These are phyloP conservation scores for Coprinellus aureogranulatus DNA, from an alignment of 768 basidiomycete genomes.

Conservation along the genomic window DNA sequence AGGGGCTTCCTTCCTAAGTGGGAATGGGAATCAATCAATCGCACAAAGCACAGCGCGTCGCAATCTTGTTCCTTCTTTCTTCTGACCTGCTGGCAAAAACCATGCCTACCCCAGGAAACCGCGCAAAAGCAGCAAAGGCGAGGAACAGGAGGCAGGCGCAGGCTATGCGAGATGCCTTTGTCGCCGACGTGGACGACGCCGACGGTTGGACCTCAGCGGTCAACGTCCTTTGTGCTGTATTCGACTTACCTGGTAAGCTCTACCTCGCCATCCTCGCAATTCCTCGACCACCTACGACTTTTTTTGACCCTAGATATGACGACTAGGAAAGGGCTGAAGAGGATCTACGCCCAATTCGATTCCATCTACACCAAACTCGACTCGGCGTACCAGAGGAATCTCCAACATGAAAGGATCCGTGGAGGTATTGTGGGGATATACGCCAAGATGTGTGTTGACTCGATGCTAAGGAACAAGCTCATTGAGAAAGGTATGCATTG, in stretches of 20 bases:
- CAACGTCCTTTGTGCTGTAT: slow-evolving; percentile 44
- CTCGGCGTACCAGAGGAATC: slow-evolving; percentile 42
- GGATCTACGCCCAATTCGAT: slow-evolving; percentile 57
- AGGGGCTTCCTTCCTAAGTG: too few relatives aligned
- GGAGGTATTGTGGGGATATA: slow-evolving; percentile 63
- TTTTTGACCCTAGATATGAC: slow-evolving; percentile 45
- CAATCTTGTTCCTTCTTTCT: neutral
- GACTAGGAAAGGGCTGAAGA: slow-evolving; percentile 58
- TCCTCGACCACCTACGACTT: neutral
- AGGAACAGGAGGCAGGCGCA: neutral
- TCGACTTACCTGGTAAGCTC: slow-evolving; percentile 53
- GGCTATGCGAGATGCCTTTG: slow-evolving; percentile 26
- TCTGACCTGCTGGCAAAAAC: too few relatives aligned
- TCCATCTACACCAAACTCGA: slow-evolving; percentile 50
- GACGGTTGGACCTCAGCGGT: slow-evolving; percentile 50
- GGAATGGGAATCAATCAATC: too few relatives aligned
- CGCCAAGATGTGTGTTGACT: slow-evolving; percentile 61
- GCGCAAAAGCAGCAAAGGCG: slow-evolving; percentile 3
- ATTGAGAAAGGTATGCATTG: slow-evolving; percentile 52
- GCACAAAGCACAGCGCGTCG: too few relatives aligned
- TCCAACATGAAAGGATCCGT: slow-evolving; percentile 43
- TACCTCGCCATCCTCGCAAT: slow-evolving; percentile 9
- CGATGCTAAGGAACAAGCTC: slow-evolving; percentile 57
- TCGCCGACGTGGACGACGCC: slow-evolving; percentile 45
- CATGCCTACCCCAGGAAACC: slow-evolving; percentile 1